Conservation (phyloP, 2,329 filamentous ascomycete genomes). For the Penicillium sp. region DNA sequence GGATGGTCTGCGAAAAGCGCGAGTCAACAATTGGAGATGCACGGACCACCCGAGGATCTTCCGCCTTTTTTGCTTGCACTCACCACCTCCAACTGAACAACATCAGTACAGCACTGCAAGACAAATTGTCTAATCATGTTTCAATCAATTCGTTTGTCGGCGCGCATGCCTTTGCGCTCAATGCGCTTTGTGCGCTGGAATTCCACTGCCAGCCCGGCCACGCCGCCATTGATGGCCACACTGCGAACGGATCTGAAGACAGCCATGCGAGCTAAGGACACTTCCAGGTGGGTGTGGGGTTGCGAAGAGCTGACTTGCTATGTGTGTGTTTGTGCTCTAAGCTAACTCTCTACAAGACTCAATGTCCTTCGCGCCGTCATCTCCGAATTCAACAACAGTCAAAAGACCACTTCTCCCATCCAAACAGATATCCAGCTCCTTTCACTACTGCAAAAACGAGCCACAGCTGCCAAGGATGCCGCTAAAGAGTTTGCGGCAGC, state of each 20-base stretch:
- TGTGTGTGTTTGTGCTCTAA: not conserved
- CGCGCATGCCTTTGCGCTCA: slow-evolving; percentile 31
- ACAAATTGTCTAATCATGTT: no score
- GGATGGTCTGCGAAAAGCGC: slow-evolving; percentile 25
- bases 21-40: slow-evolving; percentile 34
- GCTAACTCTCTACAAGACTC: slow-evolving; percentile 39
- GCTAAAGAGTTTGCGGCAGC: slow-evolving; percentile 47
- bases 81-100: no score
- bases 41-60: slow-evolving; percentile 37
- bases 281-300: slow-evolving; percentile 38
- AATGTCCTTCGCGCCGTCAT: slow-evolving; percentile 55
- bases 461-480: slow-evolving; percentile 42
- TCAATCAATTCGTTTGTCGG: slow-evolving; percentile 31
- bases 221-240: slow-evolving; percentile 50
- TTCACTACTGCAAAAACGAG: slow-evolving; percentile 51
- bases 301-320: no score
- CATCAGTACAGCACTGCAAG: no score
- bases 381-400: slow-evolving; percentile 55
- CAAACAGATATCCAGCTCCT: slow-evolving; percentile 53
- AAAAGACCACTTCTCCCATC: slow-evolving; percentile 50
- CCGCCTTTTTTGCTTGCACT: slow-evolving; percentile 23
- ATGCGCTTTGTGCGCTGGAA: slow-evolving; percentile 43
- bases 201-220: slow-evolving; percentile 39
- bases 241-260: slow-evolving; percentile 52
- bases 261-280: slow-evolving; percentile 56